phyloP scores from a whole-genome alignment of 2,329 filamentous ascomycete species.

The Xylaria multiplex region DNA sequence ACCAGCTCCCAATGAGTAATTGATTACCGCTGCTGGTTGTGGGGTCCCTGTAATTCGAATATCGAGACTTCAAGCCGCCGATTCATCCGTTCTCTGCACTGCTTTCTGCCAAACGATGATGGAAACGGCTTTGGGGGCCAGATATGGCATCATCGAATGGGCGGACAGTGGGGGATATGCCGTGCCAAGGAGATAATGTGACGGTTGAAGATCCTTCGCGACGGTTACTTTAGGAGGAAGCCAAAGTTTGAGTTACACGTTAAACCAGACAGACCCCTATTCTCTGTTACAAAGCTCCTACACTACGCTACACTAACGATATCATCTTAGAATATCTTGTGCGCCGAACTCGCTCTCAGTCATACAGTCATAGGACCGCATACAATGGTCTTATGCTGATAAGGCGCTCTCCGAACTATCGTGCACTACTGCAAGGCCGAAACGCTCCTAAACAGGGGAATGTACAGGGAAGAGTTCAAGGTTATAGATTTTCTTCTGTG shows the following conservation, averaged over 20 bases:
- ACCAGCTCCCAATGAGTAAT: constrained; percentile 2
- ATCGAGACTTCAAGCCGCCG: neutral
- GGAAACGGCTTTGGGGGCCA: neutral
- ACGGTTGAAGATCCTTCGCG: constrained; percentile 18
- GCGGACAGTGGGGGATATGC: constrained; percentile 10
- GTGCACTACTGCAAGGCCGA: constrained; percentile 26
- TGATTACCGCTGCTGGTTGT: neutral
- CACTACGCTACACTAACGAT: neutral
- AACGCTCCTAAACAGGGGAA: constrained; percentile 15
- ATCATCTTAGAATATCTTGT: neutral
- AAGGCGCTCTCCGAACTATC: constrained; percentile 18
- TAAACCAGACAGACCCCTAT: neutral
- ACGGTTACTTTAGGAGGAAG: constrained; percentile 9
- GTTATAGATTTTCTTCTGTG: neutral
- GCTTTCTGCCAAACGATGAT: neutral
- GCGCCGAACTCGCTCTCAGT: constrained; percentile 5
- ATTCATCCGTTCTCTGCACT: neutral
- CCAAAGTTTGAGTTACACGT: neutral
- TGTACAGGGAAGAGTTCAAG: constrained; percentile 2
- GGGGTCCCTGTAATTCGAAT: neutral
- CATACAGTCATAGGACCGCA: too few species aligned
- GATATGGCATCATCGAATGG: neutral
- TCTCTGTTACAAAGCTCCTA: neutral
- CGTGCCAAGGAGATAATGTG: constrained; percentile 6
- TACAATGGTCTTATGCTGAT: constrained; percentile 12